A percentile compares a stretch with the other conserved stretches of the same genome.
These are phyloP conservation scores for Taiwanofungus camphoratus DNA, from an alignment of 1,284 basidiomycete species.

Conservation along the genomic window DNA sequence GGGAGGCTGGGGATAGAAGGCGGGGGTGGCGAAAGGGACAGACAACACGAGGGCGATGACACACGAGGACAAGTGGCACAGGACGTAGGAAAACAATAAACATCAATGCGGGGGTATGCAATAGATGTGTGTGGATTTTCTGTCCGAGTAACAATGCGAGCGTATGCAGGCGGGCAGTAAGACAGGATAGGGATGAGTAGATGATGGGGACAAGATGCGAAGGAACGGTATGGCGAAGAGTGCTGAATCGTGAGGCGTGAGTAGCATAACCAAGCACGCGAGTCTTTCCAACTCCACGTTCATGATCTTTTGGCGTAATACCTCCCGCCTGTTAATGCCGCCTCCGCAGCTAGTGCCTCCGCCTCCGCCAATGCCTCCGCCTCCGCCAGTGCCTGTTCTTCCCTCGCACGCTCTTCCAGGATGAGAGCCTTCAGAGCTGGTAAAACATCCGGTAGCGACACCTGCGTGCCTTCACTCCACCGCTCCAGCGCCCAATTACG, in stretches of 20 bases:
- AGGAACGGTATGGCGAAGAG: background rate
- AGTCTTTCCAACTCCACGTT: background rate
- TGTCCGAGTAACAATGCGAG: background rate
- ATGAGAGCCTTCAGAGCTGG: conserved; percentile 48
- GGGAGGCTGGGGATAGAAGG: too few relatives aligned
- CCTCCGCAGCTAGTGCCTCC: conserved; percentile 15
- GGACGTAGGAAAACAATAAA: conserved; percentile 10
- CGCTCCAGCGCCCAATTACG: conserved; percentile 57
- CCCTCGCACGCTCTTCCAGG: conserved; percentile 30
- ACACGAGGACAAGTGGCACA: background rate
- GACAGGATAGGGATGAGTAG: background rate
- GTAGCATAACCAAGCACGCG: too few relatives aligned
- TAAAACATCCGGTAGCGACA: conserved; percentile 47
- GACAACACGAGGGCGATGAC: too few relatives aligned
- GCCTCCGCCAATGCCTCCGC: conserved; percentile 16
- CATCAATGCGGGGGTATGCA: conserved; percentile 14
- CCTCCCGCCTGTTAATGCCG: conserved; percentile 12
- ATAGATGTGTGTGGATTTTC: conserved; percentile 10
- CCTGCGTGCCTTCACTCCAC: conserved; percentile 51
- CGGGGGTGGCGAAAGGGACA: too few relatives aligned
- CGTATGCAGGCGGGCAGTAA: background rate
- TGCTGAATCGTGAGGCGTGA: too few relatives aligned
- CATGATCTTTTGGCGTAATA: conserved; percentile 1
- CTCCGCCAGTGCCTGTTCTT: conserved; percentile 20
- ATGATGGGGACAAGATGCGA: background rate